phyloP scores from a whole-genome alignment of 305 asterid genomes.

The Caryopteris hybrid region DNA sequence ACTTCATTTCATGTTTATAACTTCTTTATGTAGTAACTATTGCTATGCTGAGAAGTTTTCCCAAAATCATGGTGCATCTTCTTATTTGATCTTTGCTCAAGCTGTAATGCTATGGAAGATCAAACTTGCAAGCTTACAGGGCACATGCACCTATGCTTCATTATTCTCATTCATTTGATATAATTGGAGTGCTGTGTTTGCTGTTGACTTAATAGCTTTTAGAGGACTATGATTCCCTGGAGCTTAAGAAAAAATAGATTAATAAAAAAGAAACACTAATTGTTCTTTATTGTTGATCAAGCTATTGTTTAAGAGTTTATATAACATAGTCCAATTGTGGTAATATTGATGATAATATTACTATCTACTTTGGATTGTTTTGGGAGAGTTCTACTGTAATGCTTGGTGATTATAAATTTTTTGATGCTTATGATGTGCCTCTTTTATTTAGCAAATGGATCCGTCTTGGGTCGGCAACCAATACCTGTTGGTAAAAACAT shows the following conservation, averaged over 20 bases:
- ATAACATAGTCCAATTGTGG: too few relatives aligned
- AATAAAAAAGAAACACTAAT: neutral
- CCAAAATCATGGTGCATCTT: too few relatives aligned
- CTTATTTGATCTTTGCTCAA: too few relatives aligned
- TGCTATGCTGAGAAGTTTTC: too few relatives aligned
- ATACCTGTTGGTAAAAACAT: conserved; percentile 62
- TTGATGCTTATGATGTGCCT: conserved; percentile 18
- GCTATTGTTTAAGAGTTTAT: neutral
- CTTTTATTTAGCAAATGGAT: conserved; percentile 53
- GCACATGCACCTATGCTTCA: neutral
- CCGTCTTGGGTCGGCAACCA: conserved; percentile 57
- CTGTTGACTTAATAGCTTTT: neutral
- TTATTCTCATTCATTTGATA: neutral
- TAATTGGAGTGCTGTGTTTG: neutral
- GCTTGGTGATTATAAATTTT: neutral
- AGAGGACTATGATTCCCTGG: neutral
- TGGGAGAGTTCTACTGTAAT: neutral
- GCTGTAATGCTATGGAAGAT: too few relatives aligned
- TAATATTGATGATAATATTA: neutral
- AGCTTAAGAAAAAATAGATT: neutral
- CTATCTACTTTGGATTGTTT: neutral
- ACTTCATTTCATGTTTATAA: neutral
- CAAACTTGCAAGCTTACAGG: neutral
- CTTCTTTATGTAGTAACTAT: neutral
- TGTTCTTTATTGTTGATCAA: neutral